These are phyloP conservation scores for Botryotinia calthae DNA, from an alignment of 2,329 filamentous ascomycete species.

Conservation along the genomic window DNA sequence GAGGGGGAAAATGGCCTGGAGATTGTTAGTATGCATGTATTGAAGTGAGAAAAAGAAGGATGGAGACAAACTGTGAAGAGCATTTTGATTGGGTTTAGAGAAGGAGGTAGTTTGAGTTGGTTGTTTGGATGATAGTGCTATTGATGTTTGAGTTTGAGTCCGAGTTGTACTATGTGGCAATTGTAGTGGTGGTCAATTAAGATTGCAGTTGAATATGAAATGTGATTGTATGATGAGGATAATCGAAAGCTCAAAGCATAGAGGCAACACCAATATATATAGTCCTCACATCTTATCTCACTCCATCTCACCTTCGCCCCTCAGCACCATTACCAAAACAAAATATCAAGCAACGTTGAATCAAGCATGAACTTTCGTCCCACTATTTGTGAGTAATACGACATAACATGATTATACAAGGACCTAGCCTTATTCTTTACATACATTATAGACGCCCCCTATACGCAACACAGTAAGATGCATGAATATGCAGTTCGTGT, in stretches of 20 bases:
- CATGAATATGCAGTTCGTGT: constrained; percentile 14
- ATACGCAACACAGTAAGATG: constrained; percentile 16
- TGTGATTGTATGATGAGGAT: constrained; percentile 1
- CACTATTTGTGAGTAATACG: neutral
- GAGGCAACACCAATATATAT: neutral
- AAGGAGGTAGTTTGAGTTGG: neutral
- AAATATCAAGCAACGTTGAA: constrained; percentile 12
- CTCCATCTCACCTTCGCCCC: neutral
- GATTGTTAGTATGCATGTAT: neutral
- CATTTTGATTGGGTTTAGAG: constrained; percentile 7
- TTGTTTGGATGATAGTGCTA: neutral
- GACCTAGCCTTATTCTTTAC: neutral
- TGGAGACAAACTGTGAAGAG: constrained; percentile 13
- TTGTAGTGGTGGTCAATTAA: neutral
- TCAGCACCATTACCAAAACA: constrained; percentile 8
- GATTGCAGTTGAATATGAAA: neutral
- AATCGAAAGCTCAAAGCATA: neutral
- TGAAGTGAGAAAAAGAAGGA: neutral
- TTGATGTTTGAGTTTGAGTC: neutral
- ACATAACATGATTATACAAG: constrained; percentile 11
- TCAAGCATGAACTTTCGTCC: neutral
- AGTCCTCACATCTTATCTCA: constrained; percentile 7
- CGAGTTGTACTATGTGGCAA: neutral
- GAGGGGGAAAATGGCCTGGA: constrained; percentile 3
- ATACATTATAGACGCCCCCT: neutral